Base-by-base conservation (phyloP, 495 filamentous ascomycete genomes). In the Neurospora cerealis region DNA sequence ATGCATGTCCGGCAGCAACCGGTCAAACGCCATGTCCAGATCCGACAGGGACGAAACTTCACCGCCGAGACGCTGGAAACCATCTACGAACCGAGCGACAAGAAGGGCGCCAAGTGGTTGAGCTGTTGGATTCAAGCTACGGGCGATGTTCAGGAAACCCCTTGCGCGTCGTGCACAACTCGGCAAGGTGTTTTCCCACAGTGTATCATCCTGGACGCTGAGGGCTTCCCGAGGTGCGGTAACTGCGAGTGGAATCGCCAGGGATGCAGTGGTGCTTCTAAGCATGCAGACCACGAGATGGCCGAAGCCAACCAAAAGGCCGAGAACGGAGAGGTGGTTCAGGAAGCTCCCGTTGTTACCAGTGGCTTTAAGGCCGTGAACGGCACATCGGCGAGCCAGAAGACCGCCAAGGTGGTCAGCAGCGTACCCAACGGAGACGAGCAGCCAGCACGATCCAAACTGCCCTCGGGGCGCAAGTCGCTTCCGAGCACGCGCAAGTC, bases 231-330 rank as follows among this genome's bases (percentile, higher is more conserved):
- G 2, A 73, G 75, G 15, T 83, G 81, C 54, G 80, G 78, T 34
- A 82, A 82, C 70, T 83, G 81, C 70, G 79, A 82, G 54, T 82
- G 80, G 80, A 78, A 74, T 69, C 72, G 75, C 21, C 74, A 79
- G 24, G 75, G 72, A 8, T 83, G 81, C 73, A 73, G 74, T n/a
- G 73, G 70, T 13, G 74, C 41, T 38, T 39, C 41, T 17, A 15
- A 21, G 44, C 60, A 66, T 13, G 54, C 54, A 66, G 54, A 62
- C 41, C 74, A 19, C 38, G 74, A 6, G 21, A 74, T 34, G 69
- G 69, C 44, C 28, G 24, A 71, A 62, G 37, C 42, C 44, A n/a
- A 38, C 3, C 69, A 62, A 15, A 11, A 11, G 21, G 9, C 4
- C 21, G 4, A 0, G 21, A 24, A 54, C 13, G 24, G 54, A 32